Percentiles rank a stretch among this genome's conserved stretches.
Conservation (phyloP, 306 rosid species). For the Hippophae tibetana region DNA sequence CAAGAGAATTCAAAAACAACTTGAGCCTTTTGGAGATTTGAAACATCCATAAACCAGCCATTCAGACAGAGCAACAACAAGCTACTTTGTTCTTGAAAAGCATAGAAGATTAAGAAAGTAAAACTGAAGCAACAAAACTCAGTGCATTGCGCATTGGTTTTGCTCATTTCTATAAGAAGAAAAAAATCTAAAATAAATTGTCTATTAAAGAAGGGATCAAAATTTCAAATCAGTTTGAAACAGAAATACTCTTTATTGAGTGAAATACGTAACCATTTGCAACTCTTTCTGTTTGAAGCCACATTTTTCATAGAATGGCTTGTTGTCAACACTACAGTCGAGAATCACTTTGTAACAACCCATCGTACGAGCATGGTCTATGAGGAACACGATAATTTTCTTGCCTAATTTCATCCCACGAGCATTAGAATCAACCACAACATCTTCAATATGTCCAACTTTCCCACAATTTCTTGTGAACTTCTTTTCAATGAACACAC, state of each 20-base stretch:
- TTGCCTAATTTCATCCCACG: conserved; percentile 42
- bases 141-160: too few species aligned
- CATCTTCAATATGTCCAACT: conserved; percentile 56
- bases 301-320: conserved; percentile 17
- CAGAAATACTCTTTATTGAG: conserved; percentile 10
- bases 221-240: too few species aligned
- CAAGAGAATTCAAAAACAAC: too few species aligned
- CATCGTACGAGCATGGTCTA: conserved; percentile 40
- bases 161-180: too few species aligned
- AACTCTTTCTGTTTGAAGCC: conserved; percentile 22
- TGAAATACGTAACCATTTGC: conserved; percentile 51
- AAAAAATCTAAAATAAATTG: too few species aligned
- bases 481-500: conserved; percentile 36
- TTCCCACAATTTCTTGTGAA: conserved; percentile 53
- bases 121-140: too few species aligned
- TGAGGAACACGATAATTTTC: conserved; percentile 38
- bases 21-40: too few species aligned
- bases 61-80: too few species aligned
- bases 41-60: too few species aligned
- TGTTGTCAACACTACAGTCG: conserved; percentile 44
- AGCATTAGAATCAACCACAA: conserved; percentile 3
- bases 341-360: conserved; percentile 73
- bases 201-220: too few species aligned
- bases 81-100: too few species aligned
- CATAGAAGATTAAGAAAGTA: too few species aligned